phyloP scores from a whole-genome alignment of 768 basidiomycete species.

The Naematelia aurantialba region DNA sequence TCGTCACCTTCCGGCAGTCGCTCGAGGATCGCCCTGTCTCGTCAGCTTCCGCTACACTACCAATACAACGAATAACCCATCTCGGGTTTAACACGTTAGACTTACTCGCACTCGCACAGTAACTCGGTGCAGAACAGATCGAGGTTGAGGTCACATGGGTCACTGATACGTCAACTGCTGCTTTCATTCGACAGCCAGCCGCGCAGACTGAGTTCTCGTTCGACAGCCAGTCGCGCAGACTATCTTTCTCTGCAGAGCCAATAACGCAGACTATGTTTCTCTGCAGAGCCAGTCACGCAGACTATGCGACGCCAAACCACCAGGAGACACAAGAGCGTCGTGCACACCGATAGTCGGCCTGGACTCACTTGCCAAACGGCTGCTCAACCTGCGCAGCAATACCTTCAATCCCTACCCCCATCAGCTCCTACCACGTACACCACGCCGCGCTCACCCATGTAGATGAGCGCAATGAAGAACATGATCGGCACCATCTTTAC shows the following conservation, averaged over 20 bases:
- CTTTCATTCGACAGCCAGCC: no score
- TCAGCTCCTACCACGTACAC: not conserved
- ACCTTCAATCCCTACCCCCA: constrained; percentile 66
- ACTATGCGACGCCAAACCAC: no score
- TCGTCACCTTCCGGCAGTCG: constrained; percentile 54
- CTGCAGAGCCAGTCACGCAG: no score
- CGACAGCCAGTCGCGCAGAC: no score
- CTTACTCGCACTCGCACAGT: constrained; percentile 74
- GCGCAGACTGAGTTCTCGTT: no score
- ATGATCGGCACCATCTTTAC: constrained; percentile 82
- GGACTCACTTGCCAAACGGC: constrained; percentile 83
- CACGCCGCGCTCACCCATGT: constrained; percentile 35
- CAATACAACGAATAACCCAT: not conserved
- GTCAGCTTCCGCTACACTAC: not conserved
- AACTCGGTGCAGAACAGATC: constrained; percentile 83
- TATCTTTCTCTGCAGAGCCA: no score
- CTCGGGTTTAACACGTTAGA: no score
- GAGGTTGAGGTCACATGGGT: constrained; percentile 45
- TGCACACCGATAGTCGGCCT: no score
- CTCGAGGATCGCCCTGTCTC: constrained; percentile 35
- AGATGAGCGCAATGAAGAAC: constrained; percentile 55
- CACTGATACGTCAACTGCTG: constrained; percentile 21
- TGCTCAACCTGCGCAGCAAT: constrained; percentile 93
- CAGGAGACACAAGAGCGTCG: no score
- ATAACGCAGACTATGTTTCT: no score